These are phyloP conservation scores for Ophiostoma novo-ulmi DNA, from an alignment of 2,329 filamentous ascomycete species.

Conservation along the genomic window DNA sequence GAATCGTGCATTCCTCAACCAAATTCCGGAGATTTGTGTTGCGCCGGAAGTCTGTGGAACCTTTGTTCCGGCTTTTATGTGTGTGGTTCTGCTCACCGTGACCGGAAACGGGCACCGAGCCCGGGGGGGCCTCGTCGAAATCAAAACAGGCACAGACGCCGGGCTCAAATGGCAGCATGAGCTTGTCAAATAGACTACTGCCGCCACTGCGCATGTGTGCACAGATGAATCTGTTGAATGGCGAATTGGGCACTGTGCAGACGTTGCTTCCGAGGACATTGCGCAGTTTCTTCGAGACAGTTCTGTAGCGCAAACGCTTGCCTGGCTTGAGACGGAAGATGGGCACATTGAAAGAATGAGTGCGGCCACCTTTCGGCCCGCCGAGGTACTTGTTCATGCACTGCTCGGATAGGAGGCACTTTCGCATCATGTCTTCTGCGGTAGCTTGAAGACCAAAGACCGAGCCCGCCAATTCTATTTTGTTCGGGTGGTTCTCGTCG, in stretches of 20 bases:
- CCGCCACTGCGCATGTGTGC: background rate
- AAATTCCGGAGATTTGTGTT: background rate
- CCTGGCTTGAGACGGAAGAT: background rate
- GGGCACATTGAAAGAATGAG: background rate
- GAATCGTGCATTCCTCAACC: background rate
- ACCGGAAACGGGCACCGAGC: background rate
- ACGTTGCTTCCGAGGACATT: background rate
- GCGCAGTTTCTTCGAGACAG: background rate
- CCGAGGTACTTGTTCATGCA: background rate
- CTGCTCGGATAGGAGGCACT: background rate
- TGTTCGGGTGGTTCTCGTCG: background rate
- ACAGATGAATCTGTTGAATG: background rate
- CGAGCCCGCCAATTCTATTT: background rate
- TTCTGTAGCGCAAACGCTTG: background rate
- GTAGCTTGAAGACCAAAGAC: background rate
- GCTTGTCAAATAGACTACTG: background rate
- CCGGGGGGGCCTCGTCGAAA: background rate
- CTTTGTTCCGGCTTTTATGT: background rate
- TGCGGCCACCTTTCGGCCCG: background rate
- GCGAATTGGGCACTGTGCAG: background rate
- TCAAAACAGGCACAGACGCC: constrained; percentile 12
- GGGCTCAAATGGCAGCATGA: constrained; percentile 11
- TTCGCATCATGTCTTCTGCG: background rate
- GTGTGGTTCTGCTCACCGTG: background rate
- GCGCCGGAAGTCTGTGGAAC: background rate